A percentile compares a stretch with the other conserved stretches of the same genome.
phyloP scores from a whole-genome alignment of 768 basidiomycete genomes.

The Boletus subparvulus region DNA sequence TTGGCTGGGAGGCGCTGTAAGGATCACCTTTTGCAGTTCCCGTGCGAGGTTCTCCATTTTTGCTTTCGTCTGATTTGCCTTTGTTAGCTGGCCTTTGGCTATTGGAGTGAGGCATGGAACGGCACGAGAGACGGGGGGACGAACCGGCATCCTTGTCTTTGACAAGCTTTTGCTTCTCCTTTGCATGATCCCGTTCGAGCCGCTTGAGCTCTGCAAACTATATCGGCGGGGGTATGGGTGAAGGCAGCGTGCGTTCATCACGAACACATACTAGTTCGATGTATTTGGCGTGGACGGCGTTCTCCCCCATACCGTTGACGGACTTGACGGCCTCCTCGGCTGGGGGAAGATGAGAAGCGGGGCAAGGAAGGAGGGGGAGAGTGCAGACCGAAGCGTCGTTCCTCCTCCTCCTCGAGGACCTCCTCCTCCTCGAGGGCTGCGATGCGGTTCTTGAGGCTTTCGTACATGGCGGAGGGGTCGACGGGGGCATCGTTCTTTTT shows the following conservation, averaged over 20 bases:
- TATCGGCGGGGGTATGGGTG: conserved; percentile 23
- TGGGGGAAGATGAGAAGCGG: conserved; percentile 32
- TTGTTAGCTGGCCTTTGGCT: conserved; percentile 85
- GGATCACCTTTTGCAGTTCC: conserved; percentile 79
- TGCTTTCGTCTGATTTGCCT: conserved; percentile 84
- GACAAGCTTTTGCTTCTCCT: conserved; percentile 86
- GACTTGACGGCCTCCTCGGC: conserved; percentile 88
- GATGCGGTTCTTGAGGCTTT: conserved; percentile 84
- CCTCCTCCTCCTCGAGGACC: conserved; percentile 85
- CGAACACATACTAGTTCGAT: conserved; percentile 71
- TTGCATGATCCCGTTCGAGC: conserved; percentile 83
- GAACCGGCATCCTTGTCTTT: conserved; percentile 90
- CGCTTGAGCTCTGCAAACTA: conserved; percentile 89
- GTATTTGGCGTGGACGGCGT: conserved; percentile 81
- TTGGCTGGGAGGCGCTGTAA: conserved; percentile 6
- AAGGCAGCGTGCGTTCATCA: conserved; percentile 18
- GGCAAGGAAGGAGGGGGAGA: neutral
- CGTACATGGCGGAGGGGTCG: conserved; percentile 86
- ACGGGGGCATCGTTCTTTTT: conserved; percentile 65
- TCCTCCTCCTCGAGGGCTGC: conserved; percentile 88
- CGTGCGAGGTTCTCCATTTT: conserved; percentile 90
- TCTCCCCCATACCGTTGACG: conserved; percentile 80
- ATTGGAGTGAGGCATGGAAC: conserved; percentile 11
- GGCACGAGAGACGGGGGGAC: conserved; percentile 17
- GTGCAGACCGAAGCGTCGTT: conserved; percentile 67